Conservation (phyloP, 164 flowering plant genomes). For the Taxillus chinensis region DNA sequence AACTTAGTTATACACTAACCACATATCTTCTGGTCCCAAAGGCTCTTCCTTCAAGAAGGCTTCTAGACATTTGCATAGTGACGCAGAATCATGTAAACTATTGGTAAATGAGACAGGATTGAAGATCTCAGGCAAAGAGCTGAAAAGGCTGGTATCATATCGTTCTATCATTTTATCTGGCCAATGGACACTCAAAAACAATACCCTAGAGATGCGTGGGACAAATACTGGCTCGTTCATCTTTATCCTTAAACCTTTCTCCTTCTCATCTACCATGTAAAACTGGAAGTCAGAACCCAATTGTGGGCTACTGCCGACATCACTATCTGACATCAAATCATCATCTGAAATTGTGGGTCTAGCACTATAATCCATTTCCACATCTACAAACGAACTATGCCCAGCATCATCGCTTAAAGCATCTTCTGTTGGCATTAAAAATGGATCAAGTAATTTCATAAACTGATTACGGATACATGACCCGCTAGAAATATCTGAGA, state of each 20-base stretch:
- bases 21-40: constrained; percentile 96
- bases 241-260: constrained; percentile 34
- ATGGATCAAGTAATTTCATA: constrained; percentile 47
- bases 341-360: constrained; percentile 13
- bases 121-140: constrained; percentile 60
- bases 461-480: constrained; percentile 42
- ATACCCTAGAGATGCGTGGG: constrained; percentile 18
- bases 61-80: constrained; percentile 82
- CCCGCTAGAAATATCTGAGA: constrained; percentile 31
- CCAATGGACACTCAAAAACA: constrained; percentile 66
- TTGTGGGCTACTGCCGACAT: constrained; percentile 13
- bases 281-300: constrained; percentile 40
- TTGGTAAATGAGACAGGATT: constrained; percentile 48
- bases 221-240: constrained; percentile 33
- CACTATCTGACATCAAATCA: constrained; percentile 13
- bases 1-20: constrained; percentile 38
- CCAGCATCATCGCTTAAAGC: constrained; percentile 16
- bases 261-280: constrained; percentile 60
- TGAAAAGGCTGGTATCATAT: constrained; percentile 42
- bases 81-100: constrained; percentile 66
- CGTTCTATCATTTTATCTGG: constrained; percentile 33
- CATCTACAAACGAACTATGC: constrained; percentile 19
- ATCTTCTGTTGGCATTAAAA: constrained; percentile 21
- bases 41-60: constrained; percentile 97
- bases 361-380: constrained; percentile 17